Percentiles rank a stretch among this genome's conserved stretches.
phyloP scores from a whole-genome alignment of 2,329 filamentous ascomycete genomes.

The Pestalotiopsis sp. region DNA sequence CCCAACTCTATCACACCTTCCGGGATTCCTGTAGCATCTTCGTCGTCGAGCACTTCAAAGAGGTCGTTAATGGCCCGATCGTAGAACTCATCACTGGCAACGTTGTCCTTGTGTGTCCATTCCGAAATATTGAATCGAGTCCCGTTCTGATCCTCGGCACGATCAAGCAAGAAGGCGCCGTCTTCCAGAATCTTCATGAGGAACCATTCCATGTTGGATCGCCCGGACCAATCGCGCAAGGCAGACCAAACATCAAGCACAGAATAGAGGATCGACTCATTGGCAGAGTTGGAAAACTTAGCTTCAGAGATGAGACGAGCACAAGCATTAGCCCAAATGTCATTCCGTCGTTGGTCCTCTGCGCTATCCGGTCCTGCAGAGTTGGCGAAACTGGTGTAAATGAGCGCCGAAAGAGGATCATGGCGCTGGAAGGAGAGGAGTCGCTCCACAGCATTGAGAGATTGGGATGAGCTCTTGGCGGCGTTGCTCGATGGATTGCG shows the following conservation, averaged over 20 bases:
- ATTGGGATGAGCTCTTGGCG: slow-evolving; percentile 47
- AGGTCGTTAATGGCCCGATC: slow-evolving; percentile 77
- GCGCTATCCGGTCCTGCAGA: slow-evolving; percentile 79
- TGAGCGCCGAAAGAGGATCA: slow-evolving; percentile 80
- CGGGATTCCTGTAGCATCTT: slow-evolving; percentile 82
- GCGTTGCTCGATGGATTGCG: slow-evolving; percentile 49
- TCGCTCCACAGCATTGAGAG: slow-evolving; percentile 73
- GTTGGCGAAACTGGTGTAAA: slow-evolving; percentile 89
- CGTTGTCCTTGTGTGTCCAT: slow-evolving; percentile 78
- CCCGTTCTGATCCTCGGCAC: slow-evolving; percentile 77
- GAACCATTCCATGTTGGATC: slow-evolving; percentile 88
- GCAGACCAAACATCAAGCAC: slow-evolving; percentile 86
- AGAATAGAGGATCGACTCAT: slow-evolving; percentile 79
- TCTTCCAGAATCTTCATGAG: slow-evolving; percentile 94
- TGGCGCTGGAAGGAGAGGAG: slow-evolving; percentile 87
- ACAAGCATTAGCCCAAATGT: slow-evolving; percentile 87
- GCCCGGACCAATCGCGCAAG: slow-evolving; percentile 88
- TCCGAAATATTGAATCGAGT: slow-evolving; percentile 72
- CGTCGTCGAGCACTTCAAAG: slow-evolving; percentile 85
- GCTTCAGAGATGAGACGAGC: slow-evolving; percentile 76
- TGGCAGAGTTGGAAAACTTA: slow-evolving; percentile 64
- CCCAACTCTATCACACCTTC: slow-evolving; percentile 83
- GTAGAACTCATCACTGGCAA: slow-evolving; percentile 87
- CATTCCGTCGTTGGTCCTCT: slow-evolving; percentile 78
- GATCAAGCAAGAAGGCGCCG: slow-evolving; percentile 87